These are phyloP conservation scores for Leccinellum rugosiceps DNA, from an alignment of 768 basidiomycete species.

Conservation along the genomic window DNA sequence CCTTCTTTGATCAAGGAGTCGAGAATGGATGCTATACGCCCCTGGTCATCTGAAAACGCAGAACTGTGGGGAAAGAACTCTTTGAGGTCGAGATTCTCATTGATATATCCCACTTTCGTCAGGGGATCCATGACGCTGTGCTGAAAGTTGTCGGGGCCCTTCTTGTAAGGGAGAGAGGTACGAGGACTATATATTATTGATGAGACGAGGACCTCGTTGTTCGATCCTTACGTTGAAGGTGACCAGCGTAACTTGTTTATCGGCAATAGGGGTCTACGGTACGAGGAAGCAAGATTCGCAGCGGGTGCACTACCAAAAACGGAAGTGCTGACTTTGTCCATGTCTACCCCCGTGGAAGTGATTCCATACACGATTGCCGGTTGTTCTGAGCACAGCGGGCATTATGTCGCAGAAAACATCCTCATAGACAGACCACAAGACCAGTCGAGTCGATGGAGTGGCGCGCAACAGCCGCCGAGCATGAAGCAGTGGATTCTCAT, in stretches of 20 bases:
- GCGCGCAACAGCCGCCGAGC: constrained; percentile 53
- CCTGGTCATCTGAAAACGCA: neutral
- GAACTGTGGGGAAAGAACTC: neutral
- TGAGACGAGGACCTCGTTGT: too few species aligned
- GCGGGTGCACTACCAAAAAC: too few species aligned
- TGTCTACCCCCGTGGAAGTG: too few species aligned
- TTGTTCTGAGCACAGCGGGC: constrained; percentile 69
- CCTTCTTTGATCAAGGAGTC: neutral
- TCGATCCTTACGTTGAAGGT: too few species aligned
- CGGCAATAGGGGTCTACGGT: too few species aligned
- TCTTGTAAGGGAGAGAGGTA: too few species aligned
- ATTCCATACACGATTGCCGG: constrained; percentile 55
- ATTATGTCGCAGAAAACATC: constrained; percentile 68
- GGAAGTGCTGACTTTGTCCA: too few species aligned
- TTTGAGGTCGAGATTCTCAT: neutral
- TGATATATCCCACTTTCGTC: too few species aligned
- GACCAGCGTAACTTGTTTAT: too few species aligned
- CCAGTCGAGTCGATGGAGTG: constrained; percentile 74
- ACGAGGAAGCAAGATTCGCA: too few species aligned
- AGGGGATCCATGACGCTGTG: neutral
- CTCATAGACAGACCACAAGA: constrained; percentile 60
- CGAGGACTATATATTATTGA: too few species aligned
- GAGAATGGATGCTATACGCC: neutral
- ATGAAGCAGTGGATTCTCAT: constrained; percentile 71
- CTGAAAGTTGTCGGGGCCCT: too few species aligned